These are phyloP conservation scores for Phytophthora constricta DNA, from an alignment of 352 stramenopile species.

Conservation along the genomic window DNA sequence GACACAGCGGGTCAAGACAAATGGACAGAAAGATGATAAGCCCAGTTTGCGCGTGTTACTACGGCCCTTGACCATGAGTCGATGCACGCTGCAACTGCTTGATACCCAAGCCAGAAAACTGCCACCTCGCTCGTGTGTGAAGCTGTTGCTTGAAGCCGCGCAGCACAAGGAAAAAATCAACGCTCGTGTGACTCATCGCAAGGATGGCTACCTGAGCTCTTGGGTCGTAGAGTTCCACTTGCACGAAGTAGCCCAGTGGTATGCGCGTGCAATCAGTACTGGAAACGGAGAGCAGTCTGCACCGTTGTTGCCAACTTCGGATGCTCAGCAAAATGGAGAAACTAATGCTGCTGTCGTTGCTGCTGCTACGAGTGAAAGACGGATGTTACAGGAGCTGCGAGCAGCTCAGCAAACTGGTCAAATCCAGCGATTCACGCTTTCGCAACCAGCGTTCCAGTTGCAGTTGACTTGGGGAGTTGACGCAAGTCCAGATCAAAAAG, in stretches of 20 bases:
- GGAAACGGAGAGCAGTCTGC: slow-evolving; percentile 4
- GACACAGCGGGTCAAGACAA: slow-evolving; percentile 14
- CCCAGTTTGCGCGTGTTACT: slow-evolving; percentile 36
- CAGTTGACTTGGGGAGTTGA: slow-evolving; percentile 43
- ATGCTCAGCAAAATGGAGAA: slow-evolving; percentile 24
- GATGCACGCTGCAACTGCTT: slow-evolving; percentile 58
- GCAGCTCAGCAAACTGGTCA: slow-evolving; percentile 56
- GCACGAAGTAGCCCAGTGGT: slow-evolving; percentile 55
- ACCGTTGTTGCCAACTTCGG: slow-evolving; percentile 8
- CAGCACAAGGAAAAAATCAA: slow-evolving; percentile 28
- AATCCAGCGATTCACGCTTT: slow-evolving; percentile 66
- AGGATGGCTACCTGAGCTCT: slow-evolving; percentile 70
- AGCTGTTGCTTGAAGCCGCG: slow-evolving; percentile 45
- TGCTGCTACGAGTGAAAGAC: slow-evolving; percentile 41
- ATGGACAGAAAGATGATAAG: slow-evolving; percentile 9
- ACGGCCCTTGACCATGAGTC: slow-evolving; percentile 58
- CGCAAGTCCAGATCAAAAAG: slow-evolving; percentile 6
- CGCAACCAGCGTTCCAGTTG: slow-evolving; percentile 57
- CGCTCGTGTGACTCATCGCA: slow-evolving; percentile 39
- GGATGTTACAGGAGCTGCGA: slow-evolving; percentile 61
- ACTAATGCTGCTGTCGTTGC: slow-evolving; percentile 30
- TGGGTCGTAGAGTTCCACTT: slow-evolving; percentile 66
- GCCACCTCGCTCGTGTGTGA: slow-evolving; percentile 37
- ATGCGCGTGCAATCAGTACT: slow-evolving; percentile 14
- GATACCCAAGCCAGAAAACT: slow-evolving; percentile 57